Percentiles rank a stretch among this genome's conserved stretches.
Conservation (phyloP, 225 moss, liverwort and hornwort genomes). For the Antitrichia curtipendula region DNA sequence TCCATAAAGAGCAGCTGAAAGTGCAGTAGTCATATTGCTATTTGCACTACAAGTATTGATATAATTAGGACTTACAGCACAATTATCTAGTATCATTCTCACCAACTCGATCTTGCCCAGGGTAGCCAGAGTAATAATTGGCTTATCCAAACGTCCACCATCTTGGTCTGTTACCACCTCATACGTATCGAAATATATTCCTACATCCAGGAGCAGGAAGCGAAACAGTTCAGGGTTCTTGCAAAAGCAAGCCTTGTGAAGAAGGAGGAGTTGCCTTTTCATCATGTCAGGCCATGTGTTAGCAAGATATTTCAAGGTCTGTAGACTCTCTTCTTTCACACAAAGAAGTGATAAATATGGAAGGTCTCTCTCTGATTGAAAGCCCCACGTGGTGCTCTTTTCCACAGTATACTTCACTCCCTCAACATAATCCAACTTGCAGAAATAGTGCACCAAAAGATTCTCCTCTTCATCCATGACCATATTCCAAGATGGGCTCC, state of each 20-base stretch:
- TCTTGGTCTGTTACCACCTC: too few species aligned
- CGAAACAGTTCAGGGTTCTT: not conserved
- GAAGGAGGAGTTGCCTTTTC: not conserved
- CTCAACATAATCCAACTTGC: conserved; percentile 4
- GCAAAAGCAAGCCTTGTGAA: not conserved
- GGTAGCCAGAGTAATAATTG: too few species aligned
- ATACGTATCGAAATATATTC: not conserved
- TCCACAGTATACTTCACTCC: conserved; percentile 8
- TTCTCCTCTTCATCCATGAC: conserved; percentile 1
- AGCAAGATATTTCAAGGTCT: not conserved
- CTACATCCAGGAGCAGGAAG: not conserved
- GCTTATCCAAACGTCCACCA: too few species aligned
- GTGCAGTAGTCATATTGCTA: too few species aligned
- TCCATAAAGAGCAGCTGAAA: too few species aligned
- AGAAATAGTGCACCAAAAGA: conserved; percentile 8
- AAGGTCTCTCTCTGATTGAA: not conserved
- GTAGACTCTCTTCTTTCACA: not conserved
- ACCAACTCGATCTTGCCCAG: too few species aligned
- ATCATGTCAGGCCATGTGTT: not conserved
- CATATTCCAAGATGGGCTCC: not conserved
- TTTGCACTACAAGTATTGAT: too few species aligned
- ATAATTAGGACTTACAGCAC: too few species aligned
- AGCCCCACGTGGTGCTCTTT: not conserved
- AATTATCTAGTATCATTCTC: too few species aligned
- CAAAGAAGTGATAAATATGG: not conserved